Evolutionary conservation across 805 yeast species (phyloP).

Genomic region (Starmerella tilneyi): DNA sequence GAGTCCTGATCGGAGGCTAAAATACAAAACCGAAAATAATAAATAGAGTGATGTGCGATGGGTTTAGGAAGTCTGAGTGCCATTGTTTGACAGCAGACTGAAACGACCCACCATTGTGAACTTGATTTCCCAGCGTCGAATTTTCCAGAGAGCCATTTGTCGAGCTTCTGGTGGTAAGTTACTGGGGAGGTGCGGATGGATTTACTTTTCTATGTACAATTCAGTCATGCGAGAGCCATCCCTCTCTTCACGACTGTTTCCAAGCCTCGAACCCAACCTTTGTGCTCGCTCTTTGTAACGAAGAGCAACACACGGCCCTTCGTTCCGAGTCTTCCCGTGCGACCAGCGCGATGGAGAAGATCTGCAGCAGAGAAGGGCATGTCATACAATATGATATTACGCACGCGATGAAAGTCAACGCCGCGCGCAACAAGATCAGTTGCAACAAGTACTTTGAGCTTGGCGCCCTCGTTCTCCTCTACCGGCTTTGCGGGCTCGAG

Average conservation of each 20-base stretch:
- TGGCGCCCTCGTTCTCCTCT: constrained; percentile 8
- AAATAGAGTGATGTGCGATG: constrained; percentile 11
- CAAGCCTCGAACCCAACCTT: constrained; percentile 72
- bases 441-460: constrained; percentile 52
- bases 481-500: constrained; percentile 44
- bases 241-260: constrained; percentile 53
- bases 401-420: constrained; percentile 67
- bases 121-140: constrained; percentile 17
- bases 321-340: constrained; percentile 88
- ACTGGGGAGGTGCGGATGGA: constrained; percentile 4
- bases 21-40: neutral
- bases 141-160: constrained; percentile 18
- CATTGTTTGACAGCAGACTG: constrained; percentile 11
- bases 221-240: constrained; percentile 23
- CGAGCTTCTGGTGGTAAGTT: constrained; percentile 15
- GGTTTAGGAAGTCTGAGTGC: constrained; percentile 11
- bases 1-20: neutral
- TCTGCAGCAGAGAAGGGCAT: constrained; percentile 79
- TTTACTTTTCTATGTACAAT: neutral
- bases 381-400: constrained; percentile 75
- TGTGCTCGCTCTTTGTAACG: constrained; percentile 53
- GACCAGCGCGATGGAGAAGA: constrained; percentile 80
- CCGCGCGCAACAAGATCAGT: constrained; percentile 90
- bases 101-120: constrained; percentile 12
- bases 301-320: constrained; percentile 80